Base-by-base conservation (phyloP, 169 alveolate genomes). In the Babesia gibsoni region DNA sequence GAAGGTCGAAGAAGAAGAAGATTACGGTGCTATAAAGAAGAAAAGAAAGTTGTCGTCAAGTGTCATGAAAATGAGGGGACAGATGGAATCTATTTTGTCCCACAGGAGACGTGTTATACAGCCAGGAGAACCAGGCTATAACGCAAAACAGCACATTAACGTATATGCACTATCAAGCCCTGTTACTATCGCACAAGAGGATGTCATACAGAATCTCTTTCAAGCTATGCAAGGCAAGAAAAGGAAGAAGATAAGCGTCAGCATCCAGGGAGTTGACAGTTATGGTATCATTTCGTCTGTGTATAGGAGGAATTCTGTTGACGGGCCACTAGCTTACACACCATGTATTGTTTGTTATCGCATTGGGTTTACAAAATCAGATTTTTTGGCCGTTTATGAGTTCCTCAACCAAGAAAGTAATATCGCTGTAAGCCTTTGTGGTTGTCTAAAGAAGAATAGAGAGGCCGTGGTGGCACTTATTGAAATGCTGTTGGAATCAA, bases 281-380 rank as follows among this genome's bases (percentile, higher is more conserved):
- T 61, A 61, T 23, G 54, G 64, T 18, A 32, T 75, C n/a, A n/a
- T 75, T 37, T 65, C 78, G 6, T 32, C 59, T 14, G 9, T 75
- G 27, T 5, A 56, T 16, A 22, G 35, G 35, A 25, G 12, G 16
- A 53, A 18, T 10, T 27, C 32, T n/a, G 23, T 43, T 0, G 48
- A 46, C 32, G 4, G 14, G 2, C 52, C 27, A 2, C 43, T 42
- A 16, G 53, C 16, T 20, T 42, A 63, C 23, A 32, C 20, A 2
- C 41, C 65, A 12, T 27, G 57, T 27, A 16, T 75, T 41, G 66
- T 75, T 25, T 75, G 84, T 49, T 75, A 75, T 52, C 41, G 84
- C 12, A 29, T 75, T 9, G 6, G 45, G 3, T 46, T 75, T 9
- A 41, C 80, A 0, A 27, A 9, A 9, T 14, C 56, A 46, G 84